phyloP scores from a whole-genome alignment of 306 rosid genomes.

The Neltuma alba region DNA sequence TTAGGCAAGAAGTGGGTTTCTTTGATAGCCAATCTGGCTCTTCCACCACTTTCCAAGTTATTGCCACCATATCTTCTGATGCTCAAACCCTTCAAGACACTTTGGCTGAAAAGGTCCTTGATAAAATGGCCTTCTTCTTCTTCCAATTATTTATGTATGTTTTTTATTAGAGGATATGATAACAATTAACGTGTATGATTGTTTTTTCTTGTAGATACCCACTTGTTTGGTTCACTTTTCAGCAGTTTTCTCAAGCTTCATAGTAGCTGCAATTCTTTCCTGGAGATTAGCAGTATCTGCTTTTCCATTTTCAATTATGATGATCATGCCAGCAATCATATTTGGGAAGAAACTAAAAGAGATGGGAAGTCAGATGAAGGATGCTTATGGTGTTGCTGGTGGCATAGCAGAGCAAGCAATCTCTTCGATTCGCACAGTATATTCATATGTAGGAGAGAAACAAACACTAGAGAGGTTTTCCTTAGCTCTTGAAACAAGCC shows the following conservation, averaged over 20 bases:
- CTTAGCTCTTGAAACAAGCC: conserved; percentile 53
- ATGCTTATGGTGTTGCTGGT: conserved; percentile 69
- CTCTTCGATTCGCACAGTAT: conserved; percentile 70
- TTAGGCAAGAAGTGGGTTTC: conserved; percentile 76
- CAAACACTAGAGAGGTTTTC: conserved; percentile 60
- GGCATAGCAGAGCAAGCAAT: conserved; percentile 82
- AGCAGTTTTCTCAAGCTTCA: conserved; percentile 56
- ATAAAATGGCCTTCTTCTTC: background rate
- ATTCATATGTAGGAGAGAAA: conserved; percentile 74
- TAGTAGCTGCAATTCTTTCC: conserved; percentile 61
- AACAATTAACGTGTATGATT: background rate
- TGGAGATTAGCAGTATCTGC: conserved; percentile 77
- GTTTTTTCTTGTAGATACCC: conserved; percentile 52
- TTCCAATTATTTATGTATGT: background rate
- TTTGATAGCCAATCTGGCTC: conserved; percentile 62
- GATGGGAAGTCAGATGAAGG: conserved; percentile 51
- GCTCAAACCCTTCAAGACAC: conserved; percentile 74
- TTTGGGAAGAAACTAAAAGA: conserved; percentile 63
- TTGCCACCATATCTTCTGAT: conserved; percentile 73
- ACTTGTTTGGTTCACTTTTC: conserved; percentile 60
- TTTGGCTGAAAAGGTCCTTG: conserved; percentile 66
- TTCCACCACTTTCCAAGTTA: conserved; percentile 67
- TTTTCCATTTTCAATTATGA: conserved; percentile 67
- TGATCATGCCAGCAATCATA: conserved; percentile 69
- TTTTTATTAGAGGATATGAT: too few species aligned